Evolutionary conservation across 352 stramenopile genomes (phyloP), one percentile per base, ranked within the genome.

Genomic region (Pythium monospermum): DNA sequence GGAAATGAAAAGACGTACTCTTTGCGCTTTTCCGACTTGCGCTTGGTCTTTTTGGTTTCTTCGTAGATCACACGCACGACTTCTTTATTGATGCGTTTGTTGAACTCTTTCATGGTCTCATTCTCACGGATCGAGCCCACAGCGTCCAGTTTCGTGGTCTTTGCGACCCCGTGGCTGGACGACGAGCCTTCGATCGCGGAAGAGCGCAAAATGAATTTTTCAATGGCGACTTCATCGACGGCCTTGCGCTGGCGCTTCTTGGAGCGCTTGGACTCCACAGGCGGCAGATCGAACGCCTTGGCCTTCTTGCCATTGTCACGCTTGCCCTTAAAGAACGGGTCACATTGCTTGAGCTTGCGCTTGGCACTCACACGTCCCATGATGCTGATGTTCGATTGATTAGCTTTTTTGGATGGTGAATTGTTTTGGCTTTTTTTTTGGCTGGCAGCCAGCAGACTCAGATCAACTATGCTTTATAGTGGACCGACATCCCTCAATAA

Each of bases 1-100:
- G n/a, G n/a, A n/a, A n/a, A n/a, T 0, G 26, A 37, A 36, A 1
- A 16, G 31, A 74, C 66, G 48, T 50, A 74, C 21, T 62, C 62
- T 58, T 93, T 93, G 49, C 74, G 76, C 73, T 93, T 93, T 53
- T 83, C 74, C 31, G 54, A 86, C 45, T 71, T 77, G 54, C 77
- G 82, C 36, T 68, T 60, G 28, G 66, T 73, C 64, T 89, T 87
- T 64, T 91, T 90, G 30, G 79, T 70, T 33, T 87, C 79, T 55
- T 93, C 77, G 61, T 87, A 89, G 55, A 93, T 86, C 31, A 93
- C 82, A 35, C 76, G 77, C 62, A 87, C 87, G 32, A 93, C 82
- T 49, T 93, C 79, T 18, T 61, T 82, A 46, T 76, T 87, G 53
- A 93, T 90, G 41, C 82, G 82, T 51, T 91, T 87, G 64, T 87